These are phyloP conservation scores for Hypoxylon sp. DNA, from an alignment of 2,329 filamentous ascomycete genomes.

Conservation along the genomic window DNA sequence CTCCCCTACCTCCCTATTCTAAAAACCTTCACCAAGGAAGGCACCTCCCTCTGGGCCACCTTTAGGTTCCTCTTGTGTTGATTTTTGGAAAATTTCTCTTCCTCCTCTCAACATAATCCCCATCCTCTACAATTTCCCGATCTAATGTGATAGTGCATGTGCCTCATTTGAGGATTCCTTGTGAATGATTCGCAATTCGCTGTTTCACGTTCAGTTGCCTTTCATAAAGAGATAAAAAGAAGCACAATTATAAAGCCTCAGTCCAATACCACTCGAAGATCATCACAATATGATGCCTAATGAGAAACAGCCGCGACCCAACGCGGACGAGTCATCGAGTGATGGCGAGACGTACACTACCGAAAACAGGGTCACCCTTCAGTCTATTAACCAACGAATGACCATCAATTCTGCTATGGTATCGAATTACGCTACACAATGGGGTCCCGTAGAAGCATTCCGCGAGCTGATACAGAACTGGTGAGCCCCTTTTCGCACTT, in stretches of 20 bases:
- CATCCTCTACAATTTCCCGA: background rate
- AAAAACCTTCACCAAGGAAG: background rate
- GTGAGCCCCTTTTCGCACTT: conserved; percentile 37
- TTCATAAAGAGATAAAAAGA: background rate
- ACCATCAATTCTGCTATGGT: conserved; percentile 19
- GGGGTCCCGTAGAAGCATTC: conserved; percentile 51
- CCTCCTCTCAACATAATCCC: background rate
- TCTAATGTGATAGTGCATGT: background rate
- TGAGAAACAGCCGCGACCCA: background rate
- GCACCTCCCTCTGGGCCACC: too few relatives aligned
- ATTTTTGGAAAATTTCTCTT: background rate
- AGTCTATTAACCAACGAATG: conserved; percentile 22
- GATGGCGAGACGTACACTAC: conserved; percentile 4
- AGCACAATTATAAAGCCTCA: background rate
- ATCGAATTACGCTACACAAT: conserved; percentile 33
- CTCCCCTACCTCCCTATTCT: background rate
- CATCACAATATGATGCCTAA: background rate
- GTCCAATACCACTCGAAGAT: background rate
- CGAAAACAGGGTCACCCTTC: conserved; percentile 14
- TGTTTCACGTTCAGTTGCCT: too few relatives aligned
- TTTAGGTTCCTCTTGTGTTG: background rate
- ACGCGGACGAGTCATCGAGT: background rate
- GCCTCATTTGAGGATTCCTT: background rate
- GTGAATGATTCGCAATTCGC: background rate
- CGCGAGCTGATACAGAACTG: conserved; percentile 56